Conservation (phyloP, 768 basidiomycete genomes). For the Dacryopinax primogenitus region DNA sequence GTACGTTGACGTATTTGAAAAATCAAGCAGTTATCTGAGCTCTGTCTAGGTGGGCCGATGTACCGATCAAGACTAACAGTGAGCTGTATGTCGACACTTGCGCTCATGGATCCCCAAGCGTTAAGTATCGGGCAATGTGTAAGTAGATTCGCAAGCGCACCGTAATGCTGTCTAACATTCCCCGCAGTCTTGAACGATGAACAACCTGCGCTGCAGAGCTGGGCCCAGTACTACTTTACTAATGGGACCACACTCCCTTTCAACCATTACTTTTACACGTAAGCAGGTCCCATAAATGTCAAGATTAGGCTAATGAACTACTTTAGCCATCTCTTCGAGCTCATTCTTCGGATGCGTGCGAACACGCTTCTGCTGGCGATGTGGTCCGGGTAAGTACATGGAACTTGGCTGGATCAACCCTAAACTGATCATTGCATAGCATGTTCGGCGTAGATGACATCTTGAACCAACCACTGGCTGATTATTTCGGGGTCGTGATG, state of each 20-base stretch:
- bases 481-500: constrained; percentile 56
- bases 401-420: constrained; percentile 10
- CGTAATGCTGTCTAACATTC: background rate
- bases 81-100: constrained; percentile 34
- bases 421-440: constrained; percentile 14
- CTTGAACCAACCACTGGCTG: constrained; percentile 48
- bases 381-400: constrained; percentile 18
- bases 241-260: constrained; percentile 54
- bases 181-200: constrained; percentile 56
- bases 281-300: constrained; percentile 28
- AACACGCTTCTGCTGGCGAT: constrained; percentile 56
- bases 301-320: background rate
- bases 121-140: constrained; percentile 55
- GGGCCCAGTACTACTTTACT: constrained; percentile 57
- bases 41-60: constrained; percentile 49
- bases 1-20: constrained; percentile 16
- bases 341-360: constrained; percentile 50
- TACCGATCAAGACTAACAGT: constrained; percentile 42
- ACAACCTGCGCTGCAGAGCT: constrained; percentile 55
- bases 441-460: constrained; percentile 48
- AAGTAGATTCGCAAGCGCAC: background rate
- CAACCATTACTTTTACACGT: constrained; percentile 47
- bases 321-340: constrained; percentile 40
- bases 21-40: background rate
- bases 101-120: constrained; percentile 47